Evolutionary conservation across 2,329 filamentous ascomycete species (phyloP).

Genomic region (Tolypocladium ophioglossoides): DNA sequence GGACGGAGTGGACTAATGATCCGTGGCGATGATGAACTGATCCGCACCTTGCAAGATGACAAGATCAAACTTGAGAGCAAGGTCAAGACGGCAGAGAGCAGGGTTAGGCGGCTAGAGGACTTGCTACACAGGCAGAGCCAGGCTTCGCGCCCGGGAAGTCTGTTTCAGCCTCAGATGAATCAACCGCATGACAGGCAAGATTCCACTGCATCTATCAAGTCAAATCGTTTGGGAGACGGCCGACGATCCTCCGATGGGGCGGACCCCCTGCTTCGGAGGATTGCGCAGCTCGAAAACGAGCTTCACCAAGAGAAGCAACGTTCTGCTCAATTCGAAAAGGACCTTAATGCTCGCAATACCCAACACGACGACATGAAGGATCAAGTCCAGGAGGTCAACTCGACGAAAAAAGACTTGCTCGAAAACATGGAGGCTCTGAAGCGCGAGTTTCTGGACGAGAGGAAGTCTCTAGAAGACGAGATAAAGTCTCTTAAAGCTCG

Average conservation of each 20-base stretch:
- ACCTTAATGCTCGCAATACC: conserved; percentile 47
- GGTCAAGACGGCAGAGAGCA: conserved; percentile 74
- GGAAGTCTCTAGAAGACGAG: conserved; percentile 73
- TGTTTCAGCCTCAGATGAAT: conserved; percentile 40
- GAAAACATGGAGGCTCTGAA: conserved; percentile 91
- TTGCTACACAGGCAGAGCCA: conserved; percentile 75
- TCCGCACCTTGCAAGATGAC: conserved; percentile 69
- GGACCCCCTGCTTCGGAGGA: conserved; percentile 35
- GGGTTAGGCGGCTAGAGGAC: conserved; percentile 84
- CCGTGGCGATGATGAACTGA: conserved; percentile 76
- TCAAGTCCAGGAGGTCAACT: conserved; percentile 75
- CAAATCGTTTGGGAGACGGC: conserved; percentile 32
- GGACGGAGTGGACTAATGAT: conserved; percentile 80
- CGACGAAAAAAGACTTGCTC: conserved; percentile 87
- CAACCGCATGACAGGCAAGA: conserved; percentile 39
- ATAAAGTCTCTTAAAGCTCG: conserved; percentile 65
- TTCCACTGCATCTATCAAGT: conserved; percentile 37
- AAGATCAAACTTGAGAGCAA: conserved; percentile 65
- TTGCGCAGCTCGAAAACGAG: conserved; percentile 65
- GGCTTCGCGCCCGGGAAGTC: conserved; percentile 40
- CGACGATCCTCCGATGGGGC: conserved; percentile 35
- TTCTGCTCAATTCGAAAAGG: conserved; percentile 56
- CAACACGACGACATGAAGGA: conserved; percentile 52
- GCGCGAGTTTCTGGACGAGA: conserved; percentile 75
- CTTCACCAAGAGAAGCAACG: conserved; percentile 63